Base-by-base conservation (phyloP, 2,329 filamentous ascomycete genomes). In the Hymenoscyphus fraxineus region DNA sequence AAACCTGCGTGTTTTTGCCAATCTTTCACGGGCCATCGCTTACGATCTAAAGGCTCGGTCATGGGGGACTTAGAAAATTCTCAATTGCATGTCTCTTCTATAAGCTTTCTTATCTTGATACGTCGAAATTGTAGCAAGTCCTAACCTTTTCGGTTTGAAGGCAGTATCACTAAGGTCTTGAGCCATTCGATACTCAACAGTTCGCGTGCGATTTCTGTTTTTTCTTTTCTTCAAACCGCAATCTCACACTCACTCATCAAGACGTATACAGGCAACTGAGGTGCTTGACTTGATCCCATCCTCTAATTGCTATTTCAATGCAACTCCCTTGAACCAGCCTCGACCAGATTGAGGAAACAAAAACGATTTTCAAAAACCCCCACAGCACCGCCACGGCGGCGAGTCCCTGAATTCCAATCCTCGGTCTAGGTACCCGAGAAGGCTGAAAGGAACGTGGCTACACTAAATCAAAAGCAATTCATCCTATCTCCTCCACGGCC, bases 391-490 rank as follows among this genome's bases (percentile, higher is more conserved):
- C 57, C 60, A 51, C 57, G 9, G 62, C 60, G 58, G 62, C 47
- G 47, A 47, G 54, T 35, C 27, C 54, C 54, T 31, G 35, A 12
- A 32, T 38, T 12, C 13, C 54, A 19, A 57, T 57, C 32, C 38
- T 58, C 59, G 59, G 59, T 32, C 35, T 40, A 27, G 16, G 12
- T 54, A 19, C 65, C 62, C 62, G 54, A 51, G 44, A 51, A 60
- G 65, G 62, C 65, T 66, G 62, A 64, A 62, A 39, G 40, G 51
- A 59, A 55, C 44, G 59, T 58, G 61, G 44, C 22, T 7, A 51
- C n/a, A 27, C 27, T 3, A 27, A 27, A 27, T 27, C 27, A 27
- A 27, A 27, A 16, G 19, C 27, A 32, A 60, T 64, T 61, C 60
- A 61, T 57, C 64, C 61, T 55, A 61, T 62, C 54, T 64, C 6